These are phyloP conservation scores for Aulographum hederae DNA, from an alignment of 2,329 filamentous ascomycete genomes.

Conservation along the genomic window DNA sequence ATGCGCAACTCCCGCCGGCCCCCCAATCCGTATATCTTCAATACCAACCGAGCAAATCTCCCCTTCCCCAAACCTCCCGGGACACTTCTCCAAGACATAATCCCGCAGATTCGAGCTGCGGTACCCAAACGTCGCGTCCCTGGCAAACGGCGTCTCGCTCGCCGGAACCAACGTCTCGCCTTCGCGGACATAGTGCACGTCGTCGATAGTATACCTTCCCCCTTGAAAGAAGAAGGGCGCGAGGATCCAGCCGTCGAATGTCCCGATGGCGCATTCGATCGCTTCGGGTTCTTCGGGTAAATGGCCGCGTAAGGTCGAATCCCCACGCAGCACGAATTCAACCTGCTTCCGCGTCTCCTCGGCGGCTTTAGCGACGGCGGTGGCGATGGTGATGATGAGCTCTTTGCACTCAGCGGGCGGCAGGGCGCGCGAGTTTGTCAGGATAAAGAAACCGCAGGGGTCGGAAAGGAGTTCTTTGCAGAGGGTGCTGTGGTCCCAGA, in stretches of 20 bases:
- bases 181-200: conserved; percentile 40
- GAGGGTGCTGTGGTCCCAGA: conserved; percentile 30
- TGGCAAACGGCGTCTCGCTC: conserved; percentile 35
- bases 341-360: conserved; percentile 20
- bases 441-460: conserved; percentile 37
- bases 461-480: conserved; percentile 24
- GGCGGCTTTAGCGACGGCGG: conserved; percentile 28
- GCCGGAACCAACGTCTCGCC: conserved; percentile 30
- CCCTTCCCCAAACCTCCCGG: conserved; percentile 19
- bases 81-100: conserved; percentile 36
- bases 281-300: conserved; percentile 37
- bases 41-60: conserved; percentile 20
- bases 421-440: conserved; percentile 40
- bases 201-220: conserved; percentile 35
- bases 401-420: conserved; percentile 27
- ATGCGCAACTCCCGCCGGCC: conserved; percentile 22
- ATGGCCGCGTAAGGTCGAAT: conserved; percentile 38
- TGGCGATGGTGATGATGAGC: conserved; percentile 33
- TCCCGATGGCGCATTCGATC: conserved; percentile 29
- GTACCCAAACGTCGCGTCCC: conserved; percentile 40
- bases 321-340: conserved; percentile 37
- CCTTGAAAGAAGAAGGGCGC: conserved; percentile 43
- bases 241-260: conserved; percentile 33
- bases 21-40: conserved; percentile 30
- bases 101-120: conserved; percentile 32